These are phyloP conservation scores for Colletotrichum sp. DNA, from an alignment of 2,329 filamentous ascomycete species.

Conservation along the genomic window DNA sequence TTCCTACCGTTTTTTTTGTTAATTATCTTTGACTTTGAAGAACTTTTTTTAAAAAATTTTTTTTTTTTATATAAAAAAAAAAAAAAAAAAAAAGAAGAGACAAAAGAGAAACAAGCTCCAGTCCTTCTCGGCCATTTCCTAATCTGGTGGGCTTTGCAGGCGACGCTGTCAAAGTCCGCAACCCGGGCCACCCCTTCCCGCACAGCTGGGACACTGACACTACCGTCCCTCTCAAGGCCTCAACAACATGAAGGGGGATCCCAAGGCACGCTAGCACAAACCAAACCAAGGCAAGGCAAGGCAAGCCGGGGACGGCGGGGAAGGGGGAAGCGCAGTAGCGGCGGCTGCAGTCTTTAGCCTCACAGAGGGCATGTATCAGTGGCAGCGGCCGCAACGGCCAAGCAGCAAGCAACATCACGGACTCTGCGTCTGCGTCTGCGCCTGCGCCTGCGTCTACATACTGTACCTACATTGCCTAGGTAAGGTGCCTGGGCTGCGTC, in stretches of 20 bases:
- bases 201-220: not conserved
- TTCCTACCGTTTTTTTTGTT: no score
- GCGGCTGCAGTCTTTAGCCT: not conserved
- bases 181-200: not conserved
- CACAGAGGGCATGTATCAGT: not conserved
- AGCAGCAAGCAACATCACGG: not conserved
- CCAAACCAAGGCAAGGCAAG: not conserved
- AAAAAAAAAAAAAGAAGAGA: not conserved
- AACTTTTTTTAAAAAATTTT: no score
- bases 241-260: not conserved
- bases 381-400: conserved; percentile 1
- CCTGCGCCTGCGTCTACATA: not conserved
- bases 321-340: not conserved
- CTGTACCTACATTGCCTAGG: not conserved
- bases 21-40: no score
- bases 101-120: conserved; percentile 3
- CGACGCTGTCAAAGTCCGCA: not conserved
- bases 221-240: not conserved
- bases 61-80: no score
- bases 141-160: conserved; percentile 3
- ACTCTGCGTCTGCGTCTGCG: not conserved
- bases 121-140: conserved; percentile 9
- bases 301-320: not conserved
- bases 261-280: not conserved
- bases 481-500: not conserved